phyloP scores from a whole-genome alignment of 108 stramenopile genomes.

The Asterionellopsis glacialis region DNA sequence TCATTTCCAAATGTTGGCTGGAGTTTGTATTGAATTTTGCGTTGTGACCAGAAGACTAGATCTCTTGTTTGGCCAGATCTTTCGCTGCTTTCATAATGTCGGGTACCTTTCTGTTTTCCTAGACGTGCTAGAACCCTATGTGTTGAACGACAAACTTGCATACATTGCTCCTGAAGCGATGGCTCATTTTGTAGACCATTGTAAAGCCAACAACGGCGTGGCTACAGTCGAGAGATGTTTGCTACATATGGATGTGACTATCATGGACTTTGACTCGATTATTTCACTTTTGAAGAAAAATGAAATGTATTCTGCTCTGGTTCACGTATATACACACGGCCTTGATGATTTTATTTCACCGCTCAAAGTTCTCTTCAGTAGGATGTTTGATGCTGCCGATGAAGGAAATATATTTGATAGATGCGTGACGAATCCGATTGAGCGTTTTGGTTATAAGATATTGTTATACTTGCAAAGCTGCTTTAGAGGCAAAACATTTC shows the following conservation, averaged over 20 bases:
- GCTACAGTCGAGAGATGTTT: constrained; percentile 84
- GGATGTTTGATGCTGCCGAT: constrained; percentile 61
- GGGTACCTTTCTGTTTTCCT: constrained; percentile 65
- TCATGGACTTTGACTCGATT: constrained; percentile 87
- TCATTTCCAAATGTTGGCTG: constrained; percentile 92
- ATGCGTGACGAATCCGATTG: constrained; percentile 39
- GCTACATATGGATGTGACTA: constrained; percentile 82
- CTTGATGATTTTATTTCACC: constrained; percentile 75
- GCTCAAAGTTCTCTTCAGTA: constrained; percentile 62
- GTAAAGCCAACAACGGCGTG: constrained; percentile 67
- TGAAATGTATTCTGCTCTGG: constrained; percentile 74
- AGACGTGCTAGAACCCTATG: constrained; percentile 87
- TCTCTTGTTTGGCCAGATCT: constrained; percentile 81
- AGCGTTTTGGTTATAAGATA: constrained; percentile 65
- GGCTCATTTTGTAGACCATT: constrained; percentile 78
- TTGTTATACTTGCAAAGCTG: constrained; percentile 66
- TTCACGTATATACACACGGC: constrained; percentile 77
- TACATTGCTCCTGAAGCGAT: constrained; percentile 89
- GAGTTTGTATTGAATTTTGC: constrained; percentile 89
- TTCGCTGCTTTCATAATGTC: constrained; percentile 66
- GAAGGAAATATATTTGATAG: constrained; percentile 19
- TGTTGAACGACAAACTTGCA: constrained; percentile 73
- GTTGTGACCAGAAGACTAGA: constrained; percentile 80
- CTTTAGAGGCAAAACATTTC: constrained; percentile 70
- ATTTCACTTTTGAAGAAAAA: constrained; percentile 65